A percentile compares a stretch with the other conserved stretches of the same genome.
Evolutionary conservation across 75 land plant genomes (phyloP).

Genomic region (Chamaecyparis obtusa): DNA sequence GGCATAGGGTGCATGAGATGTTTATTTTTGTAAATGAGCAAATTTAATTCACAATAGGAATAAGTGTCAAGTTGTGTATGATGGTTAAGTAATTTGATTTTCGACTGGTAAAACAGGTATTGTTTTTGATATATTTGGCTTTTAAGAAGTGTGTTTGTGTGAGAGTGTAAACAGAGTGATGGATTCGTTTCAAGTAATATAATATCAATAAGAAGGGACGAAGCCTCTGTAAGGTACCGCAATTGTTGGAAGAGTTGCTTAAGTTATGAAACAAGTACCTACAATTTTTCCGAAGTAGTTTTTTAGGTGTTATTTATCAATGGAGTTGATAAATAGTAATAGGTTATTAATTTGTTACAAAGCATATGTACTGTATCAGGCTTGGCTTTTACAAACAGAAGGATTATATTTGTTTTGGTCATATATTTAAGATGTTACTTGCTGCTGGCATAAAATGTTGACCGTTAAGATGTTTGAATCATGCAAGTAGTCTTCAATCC

Average conservation of each 20-base stretch:
- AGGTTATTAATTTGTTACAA: neutral
- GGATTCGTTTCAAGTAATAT: neutral
- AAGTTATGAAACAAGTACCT: neutral
- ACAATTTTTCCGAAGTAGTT: neutral
- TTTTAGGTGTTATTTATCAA: neutral
- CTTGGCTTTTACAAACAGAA: neutral
- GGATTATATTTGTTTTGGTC: neutral
- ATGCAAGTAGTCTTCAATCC: neutral
- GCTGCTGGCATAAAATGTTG: neutral
- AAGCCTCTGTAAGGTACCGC: neutral
- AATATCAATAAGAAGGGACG: neutral
- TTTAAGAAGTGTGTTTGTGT: neutral
- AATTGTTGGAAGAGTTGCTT: neutral
- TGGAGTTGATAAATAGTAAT: neutral
- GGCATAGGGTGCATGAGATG: neutral
- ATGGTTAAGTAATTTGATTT: neutral
- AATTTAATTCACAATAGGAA: neutral
- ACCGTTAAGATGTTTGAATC: neutral
- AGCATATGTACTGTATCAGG: neutral
- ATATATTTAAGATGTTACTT: neutral
- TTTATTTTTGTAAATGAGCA: neutral
- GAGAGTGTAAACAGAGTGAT: neutral
- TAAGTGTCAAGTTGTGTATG: neutral
- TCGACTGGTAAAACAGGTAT: neutral
- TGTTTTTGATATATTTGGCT: neutral